These are phyloP conservation scores for Tetrahymena elliotti DNA, from an alignment of 73 alveolate genomes.

Conservation along the genomic window DNA sequence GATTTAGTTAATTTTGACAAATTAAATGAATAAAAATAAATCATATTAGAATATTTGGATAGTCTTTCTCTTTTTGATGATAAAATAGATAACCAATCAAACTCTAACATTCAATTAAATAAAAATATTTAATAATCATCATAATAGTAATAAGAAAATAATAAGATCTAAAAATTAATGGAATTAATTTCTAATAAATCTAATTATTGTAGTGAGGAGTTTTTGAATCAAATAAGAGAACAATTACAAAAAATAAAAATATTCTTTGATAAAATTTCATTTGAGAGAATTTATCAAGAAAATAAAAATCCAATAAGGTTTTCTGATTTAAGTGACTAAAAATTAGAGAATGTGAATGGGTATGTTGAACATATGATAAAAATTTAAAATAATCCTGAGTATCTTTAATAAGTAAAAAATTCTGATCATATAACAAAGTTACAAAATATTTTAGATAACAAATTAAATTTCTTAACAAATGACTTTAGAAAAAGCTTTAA, in stretches of 20 bases:
- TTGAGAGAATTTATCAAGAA: not conserved
- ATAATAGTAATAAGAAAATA: no score
- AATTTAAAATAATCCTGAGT: not conserved
- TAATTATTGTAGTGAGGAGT: not conserved
- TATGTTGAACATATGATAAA: no score
- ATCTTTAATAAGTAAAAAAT: not conserved
- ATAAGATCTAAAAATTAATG: no score
- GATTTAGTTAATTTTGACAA: not conserved
- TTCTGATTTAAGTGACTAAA: not conserved
- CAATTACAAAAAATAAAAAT: no score
- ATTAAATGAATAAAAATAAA: no score
- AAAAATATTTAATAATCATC: no score
- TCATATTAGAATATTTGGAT: not conserved
- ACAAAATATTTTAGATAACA: not conserved
- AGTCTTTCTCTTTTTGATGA: no score
- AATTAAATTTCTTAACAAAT: not conserved
- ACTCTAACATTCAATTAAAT: no score
- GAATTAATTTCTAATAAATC: not conserved
- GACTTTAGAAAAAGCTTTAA: not conserved
- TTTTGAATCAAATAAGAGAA: not conserved
- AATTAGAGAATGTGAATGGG: no score
- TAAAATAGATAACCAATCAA: no score
- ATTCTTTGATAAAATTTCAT: no score
- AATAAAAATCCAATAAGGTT: not conserved
- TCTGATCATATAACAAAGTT: not conserved